Percentiles rank a stretch among this genome's conserved stretches.
Evolutionary conservation across 805 yeast genomes (phyloP).

Genomic region (Saturnispora gosingensis): DNA sequence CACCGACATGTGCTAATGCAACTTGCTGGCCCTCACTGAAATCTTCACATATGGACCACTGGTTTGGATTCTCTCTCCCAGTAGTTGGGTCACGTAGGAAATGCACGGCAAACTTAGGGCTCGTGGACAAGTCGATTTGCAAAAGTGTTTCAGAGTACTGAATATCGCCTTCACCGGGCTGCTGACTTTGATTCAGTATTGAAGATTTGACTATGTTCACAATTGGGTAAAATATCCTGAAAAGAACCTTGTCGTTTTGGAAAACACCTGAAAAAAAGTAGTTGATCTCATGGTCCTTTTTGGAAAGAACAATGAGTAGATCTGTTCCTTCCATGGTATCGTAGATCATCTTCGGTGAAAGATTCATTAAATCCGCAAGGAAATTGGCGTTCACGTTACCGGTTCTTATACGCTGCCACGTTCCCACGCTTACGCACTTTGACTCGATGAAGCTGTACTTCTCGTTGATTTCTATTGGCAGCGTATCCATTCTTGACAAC

Average conservation of each 20-base stretch:
- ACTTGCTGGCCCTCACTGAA: constrained; percentile 81
- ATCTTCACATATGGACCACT: constrained; percentile 78
- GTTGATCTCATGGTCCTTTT: constrained; percentile 62
- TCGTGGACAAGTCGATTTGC: constrained; percentile 31
- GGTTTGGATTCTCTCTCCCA: constrained; percentile 42
- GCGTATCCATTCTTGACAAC: constrained; percentile 10
- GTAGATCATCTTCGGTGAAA: constrained; percentile 60
- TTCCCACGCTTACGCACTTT: constrained; percentile 60
- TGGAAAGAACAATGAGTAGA: constrained; percentile 58
- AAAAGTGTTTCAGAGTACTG: constrained; percentile 32
- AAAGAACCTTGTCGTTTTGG: constrained; percentile 56
- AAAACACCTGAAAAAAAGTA: constrained; percentile 71
- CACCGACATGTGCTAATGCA: constrained; percentile 49
- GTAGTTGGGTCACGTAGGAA: constrained; percentile 45
- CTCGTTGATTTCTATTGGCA: constrained; percentile 51
- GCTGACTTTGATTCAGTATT: constrained; percentile 33
- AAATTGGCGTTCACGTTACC: constrained; percentile 40
- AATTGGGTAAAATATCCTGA: constrained; percentile 65
- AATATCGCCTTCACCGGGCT: constrained; percentile 16
- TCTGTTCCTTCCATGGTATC: constrained; percentile 61
- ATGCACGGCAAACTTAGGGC: constrained; percentile 74
- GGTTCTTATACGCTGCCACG: constrained; percentile 70
- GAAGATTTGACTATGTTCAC: constrained; percentile 52
- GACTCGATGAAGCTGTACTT: constrained; percentile 61
- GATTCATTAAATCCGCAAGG: constrained; percentile 42